Percentiles rank a stretch among this genome's conserved stretches.
phyloP scores from a whole-genome alignment of 805 yeast genomes.

The Debaryomyces castellii region DNA sequence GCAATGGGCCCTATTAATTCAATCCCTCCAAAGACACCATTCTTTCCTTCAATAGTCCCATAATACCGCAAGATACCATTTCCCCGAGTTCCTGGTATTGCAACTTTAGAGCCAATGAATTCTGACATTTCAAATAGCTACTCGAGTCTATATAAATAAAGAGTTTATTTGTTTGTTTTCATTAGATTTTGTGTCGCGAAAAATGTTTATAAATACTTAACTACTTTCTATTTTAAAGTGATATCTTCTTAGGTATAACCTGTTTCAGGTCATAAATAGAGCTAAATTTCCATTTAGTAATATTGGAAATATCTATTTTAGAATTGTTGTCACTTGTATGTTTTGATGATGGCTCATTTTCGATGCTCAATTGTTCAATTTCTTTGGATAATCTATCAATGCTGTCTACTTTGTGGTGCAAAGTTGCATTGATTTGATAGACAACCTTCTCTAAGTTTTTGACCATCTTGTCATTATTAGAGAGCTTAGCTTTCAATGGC shows the following conservation, averaged over 20 bases:
- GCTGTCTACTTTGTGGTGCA: conserved; percentile 11
- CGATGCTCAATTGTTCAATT: conserved; percentile 4
- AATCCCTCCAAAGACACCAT: conserved; percentile 81
- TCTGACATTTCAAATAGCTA: conserved; percentile 21
- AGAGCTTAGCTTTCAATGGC: conserved; percentile 30
- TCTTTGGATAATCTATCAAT: conserved; percentile 13
- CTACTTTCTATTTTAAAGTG: not conserved
- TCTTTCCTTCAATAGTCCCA: conserved; percentile 71
- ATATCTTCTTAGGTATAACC: not conserved
- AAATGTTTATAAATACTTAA: not conserved
- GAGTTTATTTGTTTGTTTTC: conserved; percentile 1
- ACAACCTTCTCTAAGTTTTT: conserved; percentile 28
- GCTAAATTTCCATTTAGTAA: not conserved
- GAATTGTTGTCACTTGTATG: not conserved
- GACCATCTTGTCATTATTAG: conserved; percentile 15
- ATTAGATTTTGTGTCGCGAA: conserved; percentile 1
- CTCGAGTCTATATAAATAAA: not conserved
- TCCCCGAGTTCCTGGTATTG: conserved; percentile 67
- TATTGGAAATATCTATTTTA: not conserved
- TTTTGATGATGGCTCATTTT: not conserved
- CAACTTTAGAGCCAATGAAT: conserved; percentile 33
- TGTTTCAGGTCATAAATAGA: not conserved
- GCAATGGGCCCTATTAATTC: conserved; percentile 69
- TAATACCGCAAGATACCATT: conserved; percentile 65
- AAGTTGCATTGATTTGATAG: conserved; percentile 23